Base-by-base conservation (phyloP, 257 asterid species). In the Voacanga thouarsii region DNA sequence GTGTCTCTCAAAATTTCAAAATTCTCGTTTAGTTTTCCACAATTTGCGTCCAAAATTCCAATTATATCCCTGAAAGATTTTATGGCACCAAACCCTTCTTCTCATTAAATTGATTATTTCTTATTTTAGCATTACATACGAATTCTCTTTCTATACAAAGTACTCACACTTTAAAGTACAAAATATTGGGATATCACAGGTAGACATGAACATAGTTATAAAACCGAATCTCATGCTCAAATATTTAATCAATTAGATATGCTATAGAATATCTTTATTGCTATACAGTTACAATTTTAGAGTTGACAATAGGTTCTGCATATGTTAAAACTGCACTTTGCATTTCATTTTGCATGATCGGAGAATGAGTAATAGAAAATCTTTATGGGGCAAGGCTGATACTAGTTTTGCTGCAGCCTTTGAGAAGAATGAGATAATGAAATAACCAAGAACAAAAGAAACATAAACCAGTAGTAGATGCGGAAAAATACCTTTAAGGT, bases 321-420 rank as follows among this genome's bases (percentile, higher is more conserved):
- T 26, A 11, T 26, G 43, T 30, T 71, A n/a, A 47, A 71, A 71
- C 0, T 71, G 23, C 4, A 44, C 4, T 71, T 7, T 68, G 4
- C n/a, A n/a, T 24, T 24, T 26, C 12, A n/a, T n/a, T 45, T 10
- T 81, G 83, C 84, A 87, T 56, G 89, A 82, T 50, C 33, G 71
- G 0, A 49, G 7, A 19, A 87, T 57, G 63, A 64, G 66, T 9
- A 81, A 72, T 8, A 83, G 26, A 19, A 88, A 73, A 60, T 81
- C 86, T 55, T 71, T 84, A 18, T 49, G 5, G 21, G 94, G 83
- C 45, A 21, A 2, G 43, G 91, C 65, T 24, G 90, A 85, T 43
- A 84, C 51, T 33, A 83, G 51, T 24, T 87, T 71, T 0, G 85
- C 81, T 28, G 92, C 75, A 7, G 80, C 51, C 23, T 84, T 26